phyloP scores from a whole-genome alignment of 108 stramenopile species.

The Asterionellopsis glacialis region DNA sequence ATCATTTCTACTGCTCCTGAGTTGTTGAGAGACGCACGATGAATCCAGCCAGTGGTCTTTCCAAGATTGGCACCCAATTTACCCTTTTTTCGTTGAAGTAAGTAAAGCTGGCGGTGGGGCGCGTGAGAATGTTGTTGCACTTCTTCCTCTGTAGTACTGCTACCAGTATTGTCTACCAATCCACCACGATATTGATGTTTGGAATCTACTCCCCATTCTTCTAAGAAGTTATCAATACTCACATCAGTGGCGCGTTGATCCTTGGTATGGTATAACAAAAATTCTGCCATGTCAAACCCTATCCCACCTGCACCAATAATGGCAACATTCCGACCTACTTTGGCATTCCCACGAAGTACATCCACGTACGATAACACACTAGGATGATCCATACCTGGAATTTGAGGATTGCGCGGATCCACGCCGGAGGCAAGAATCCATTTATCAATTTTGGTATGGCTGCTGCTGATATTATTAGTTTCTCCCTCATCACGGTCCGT shows the following conservation, averaged over 20 bases:
- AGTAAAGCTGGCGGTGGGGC: conserved; percentile 62
- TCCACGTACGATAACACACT: conserved; percentile 95
- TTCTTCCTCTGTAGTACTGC: background rate
- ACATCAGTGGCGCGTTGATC: conserved; percentile 53
- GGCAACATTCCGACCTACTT: conserved; percentile 88
- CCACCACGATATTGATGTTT: conserved; percentile 52
- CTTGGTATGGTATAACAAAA: conserved; percentile 66
- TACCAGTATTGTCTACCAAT: conserved; percentile 21
- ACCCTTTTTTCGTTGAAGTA: conserved; percentile 93
- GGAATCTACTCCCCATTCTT: conserved; percentile 94
- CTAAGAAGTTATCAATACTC: conserved; percentile 67
- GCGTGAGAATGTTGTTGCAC: background rate
- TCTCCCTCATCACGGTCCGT: conserved; percentile 5
- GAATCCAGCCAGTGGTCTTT: conserved; percentile 98
- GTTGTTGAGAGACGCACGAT: conserved; percentile 84
- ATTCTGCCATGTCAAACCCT: conserved; percentile 97
- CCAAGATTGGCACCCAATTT: conserved; percentile 88
- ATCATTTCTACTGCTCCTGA: conserved; percentile 85
- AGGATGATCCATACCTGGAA: conserved; percentile 85
- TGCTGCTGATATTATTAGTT: conserved; percentile 5
- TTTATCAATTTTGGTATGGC: conserved; percentile 45
- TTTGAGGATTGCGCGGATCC: conserved; percentile 72
- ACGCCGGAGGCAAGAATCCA: conserved; percentile 96
- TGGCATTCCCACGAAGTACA: conserved; percentile 70
- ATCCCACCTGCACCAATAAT: conserved; percentile 98